Conservation (phyloP, 306 rosid genomes). For the Spatholobus suberectus region DNA sequence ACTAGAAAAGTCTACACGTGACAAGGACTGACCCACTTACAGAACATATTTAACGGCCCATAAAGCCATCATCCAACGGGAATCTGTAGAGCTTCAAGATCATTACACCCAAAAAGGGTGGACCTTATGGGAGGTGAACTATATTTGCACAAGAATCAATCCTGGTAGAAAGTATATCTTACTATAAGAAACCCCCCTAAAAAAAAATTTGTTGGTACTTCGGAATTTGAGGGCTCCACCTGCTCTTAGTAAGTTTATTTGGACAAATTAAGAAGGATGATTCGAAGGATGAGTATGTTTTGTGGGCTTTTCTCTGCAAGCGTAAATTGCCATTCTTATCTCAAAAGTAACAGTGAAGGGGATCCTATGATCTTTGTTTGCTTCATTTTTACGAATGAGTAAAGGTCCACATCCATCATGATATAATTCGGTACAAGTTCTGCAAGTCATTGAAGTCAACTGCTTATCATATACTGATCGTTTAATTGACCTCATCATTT, state of each 20-base stretch:
- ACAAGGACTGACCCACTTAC: background rate
- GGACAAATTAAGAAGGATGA: background rate
- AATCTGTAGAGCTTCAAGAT: no score
- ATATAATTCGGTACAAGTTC: background rate
- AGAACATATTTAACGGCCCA: background rate
- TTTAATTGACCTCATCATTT: slow-evolving; percentile 1
- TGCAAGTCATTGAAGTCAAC: slow-evolving; percentile 10
- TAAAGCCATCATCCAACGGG: background rate
- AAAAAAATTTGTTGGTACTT: background rate
- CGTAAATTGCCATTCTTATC: background rate
- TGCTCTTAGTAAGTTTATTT: background rate
- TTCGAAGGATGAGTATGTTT: background rate
- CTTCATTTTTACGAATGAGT: background rate
- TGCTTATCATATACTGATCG: no score
- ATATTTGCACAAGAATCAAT: background rate
- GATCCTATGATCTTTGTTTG: background rate
- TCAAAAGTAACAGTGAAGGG: background rate
- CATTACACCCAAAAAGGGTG: background rate
- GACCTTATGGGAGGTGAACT: background rate
- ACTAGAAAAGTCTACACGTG: no score
- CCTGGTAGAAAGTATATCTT: background rate
- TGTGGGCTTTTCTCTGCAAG: background rate
- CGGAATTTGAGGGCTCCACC: background rate
- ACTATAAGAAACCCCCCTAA: background rate
- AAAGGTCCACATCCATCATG: slow-evolving; percentile 5